Base-by-base conservation (phyloP, 768 basidiomycete species). In the Leccinum broughii region DNA sequence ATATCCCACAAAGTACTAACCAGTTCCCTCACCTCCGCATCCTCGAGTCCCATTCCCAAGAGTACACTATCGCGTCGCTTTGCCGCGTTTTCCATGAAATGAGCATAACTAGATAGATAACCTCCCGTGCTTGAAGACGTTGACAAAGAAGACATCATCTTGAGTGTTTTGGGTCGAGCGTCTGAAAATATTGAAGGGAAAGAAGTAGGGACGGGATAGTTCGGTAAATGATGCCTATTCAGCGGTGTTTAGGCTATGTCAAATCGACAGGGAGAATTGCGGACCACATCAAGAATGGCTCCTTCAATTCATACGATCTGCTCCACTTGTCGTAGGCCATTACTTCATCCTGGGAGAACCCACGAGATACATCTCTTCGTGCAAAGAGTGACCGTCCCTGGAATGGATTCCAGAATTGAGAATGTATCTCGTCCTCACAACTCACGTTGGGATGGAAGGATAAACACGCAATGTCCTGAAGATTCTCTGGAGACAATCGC, bases 121-220 rank as follows among this genome's bases (percentile, higher is more conserved):
- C 57, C 55, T 14, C 81, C 75, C 24, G 75, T 77, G 10, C 71
- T 74, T 11, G 70, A 71, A 22, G 80, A 77, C 0, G 79, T 78
- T 20, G 77, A 74, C 32, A 87, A 65, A 13, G 84, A 79, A 41
- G 86, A 81, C 57, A 84, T 71, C 57, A 67, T 41, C 51, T 70
- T 59, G 7, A 70, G 68, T 48, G 59, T 52, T 35, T 60, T 57
- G 3, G 68, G 68, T 30, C 58, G 62, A 20, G 55, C 22, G 1
- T 30, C 60, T 13, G 67, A 66, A 66, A 82, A 79, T 52, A 83
- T 77, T 4, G 69, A 64, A 6, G 87, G 86, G 68, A 85, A 88
- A 7, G 87, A 87, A 32, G 80, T 79, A 7, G 86, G 83, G 17
- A 87, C 70, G 8, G 87, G 85, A 66, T 83, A 89, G n/a, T 80